These are phyloP conservation scores for Diaporthe caulivora DNA, from an alignment of 2,329 filamentous ascomycete species.

Conservation along the genomic window DNA sequence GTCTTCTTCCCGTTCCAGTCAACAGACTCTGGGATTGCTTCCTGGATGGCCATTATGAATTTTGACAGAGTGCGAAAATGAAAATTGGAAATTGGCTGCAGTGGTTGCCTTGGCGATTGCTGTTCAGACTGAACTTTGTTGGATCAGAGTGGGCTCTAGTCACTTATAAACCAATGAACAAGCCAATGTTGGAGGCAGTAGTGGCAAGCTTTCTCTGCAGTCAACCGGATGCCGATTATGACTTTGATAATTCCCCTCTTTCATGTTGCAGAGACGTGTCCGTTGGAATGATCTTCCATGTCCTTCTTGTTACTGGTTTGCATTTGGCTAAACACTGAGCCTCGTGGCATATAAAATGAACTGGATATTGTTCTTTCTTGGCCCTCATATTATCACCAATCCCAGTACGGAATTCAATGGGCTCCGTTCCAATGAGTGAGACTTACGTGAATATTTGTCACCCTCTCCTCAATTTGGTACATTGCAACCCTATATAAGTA, in stretches of 20 bases:
- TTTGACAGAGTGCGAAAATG: not conserved
- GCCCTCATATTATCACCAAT: not conserved
- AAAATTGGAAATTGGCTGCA: not conserved
- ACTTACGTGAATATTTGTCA: not conserved
- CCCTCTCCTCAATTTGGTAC: not conserved
- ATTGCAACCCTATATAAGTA: not conserved
- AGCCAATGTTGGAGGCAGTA: not conserved
- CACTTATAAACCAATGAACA: constrained; percentile 6
- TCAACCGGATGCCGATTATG: not conserved
- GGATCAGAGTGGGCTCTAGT: not conserved
- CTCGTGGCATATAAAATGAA: not conserved
- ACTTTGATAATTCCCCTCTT: constrained; percentile 4
- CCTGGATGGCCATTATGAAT: constrained; percentile 51
- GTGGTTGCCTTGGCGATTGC: not conserved
- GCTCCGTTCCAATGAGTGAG: not conserved
- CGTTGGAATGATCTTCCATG: not conserved
- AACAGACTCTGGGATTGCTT: constrained; percentile 57
- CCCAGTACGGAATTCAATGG: not conserved
- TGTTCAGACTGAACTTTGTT: not conserved
- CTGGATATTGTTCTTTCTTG: not conserved
- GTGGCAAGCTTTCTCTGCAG: not conserved
- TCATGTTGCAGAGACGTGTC: constrained; percentile 3
- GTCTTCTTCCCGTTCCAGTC: constrained; percentile 63
- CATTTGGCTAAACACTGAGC: constrained; percentile 8
- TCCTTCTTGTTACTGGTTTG: not conserved